Percentiles rank a stretch among this genome's conserved stretches.
Evolutionary conservation across 1,284 basidiomycete genomes (phyloP).

Genomic region (Austropuccinia psidii): DNA sequence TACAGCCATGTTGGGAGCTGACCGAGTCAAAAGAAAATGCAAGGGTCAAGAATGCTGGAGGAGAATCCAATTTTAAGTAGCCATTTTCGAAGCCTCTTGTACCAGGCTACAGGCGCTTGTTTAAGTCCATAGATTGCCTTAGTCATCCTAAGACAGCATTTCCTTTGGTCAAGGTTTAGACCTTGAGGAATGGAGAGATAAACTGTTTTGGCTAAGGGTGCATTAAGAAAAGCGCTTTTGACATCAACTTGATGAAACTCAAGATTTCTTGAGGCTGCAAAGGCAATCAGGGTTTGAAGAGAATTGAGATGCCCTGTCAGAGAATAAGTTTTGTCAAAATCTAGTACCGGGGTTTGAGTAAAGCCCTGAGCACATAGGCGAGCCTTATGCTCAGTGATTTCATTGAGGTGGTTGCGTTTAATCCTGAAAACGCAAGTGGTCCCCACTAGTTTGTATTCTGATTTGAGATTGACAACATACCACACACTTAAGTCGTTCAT

Average conservation of each 20-base stretch:
- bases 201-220: background rate
- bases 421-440: conserved; percentile 3
- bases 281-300: background rate
- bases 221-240: background rate
- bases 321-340: background rate
- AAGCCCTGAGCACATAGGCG: background rate
- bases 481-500: background rate
- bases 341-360: background rate
- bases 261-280: background rate
- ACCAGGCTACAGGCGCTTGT: background rate
- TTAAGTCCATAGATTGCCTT: conserved; percentile 2
- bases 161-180: background rate
- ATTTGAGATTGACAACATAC: background rate
- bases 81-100: background rate
- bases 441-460: background rate
- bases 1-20: background rate
- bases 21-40: background rate
- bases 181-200: background rate
- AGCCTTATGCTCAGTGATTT: background rate
- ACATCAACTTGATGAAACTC: background rate
- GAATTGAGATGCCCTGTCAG: background rate
- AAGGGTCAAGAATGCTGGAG: background rate
- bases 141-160: background rate
- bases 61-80: background rate
- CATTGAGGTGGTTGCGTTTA: background rate